phyloP scores from a whole-genome alignment of 805 yeast species.

The Saccharomycopsis amapae region DNA sequence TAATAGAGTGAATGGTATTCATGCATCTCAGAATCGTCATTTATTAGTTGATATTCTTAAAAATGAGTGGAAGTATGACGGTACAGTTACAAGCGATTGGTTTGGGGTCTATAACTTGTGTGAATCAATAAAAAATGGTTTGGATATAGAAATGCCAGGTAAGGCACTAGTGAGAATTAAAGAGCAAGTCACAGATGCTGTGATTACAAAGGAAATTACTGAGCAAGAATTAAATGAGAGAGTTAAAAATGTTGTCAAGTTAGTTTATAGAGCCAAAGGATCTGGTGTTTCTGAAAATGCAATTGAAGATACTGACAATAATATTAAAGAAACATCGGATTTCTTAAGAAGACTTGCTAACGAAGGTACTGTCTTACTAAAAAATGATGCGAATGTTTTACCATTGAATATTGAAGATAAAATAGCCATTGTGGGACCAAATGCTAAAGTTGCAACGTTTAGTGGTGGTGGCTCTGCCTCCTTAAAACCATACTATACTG shows the following conservation, averaged over 20 bases:
- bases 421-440: constrained; percentile 20
- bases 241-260: constrained; percentile 33
- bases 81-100: constrained; percentile 60
- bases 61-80: constrained; percentile 59
- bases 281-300: constrained; percentile 24
- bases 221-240: constrained; percentile 33
- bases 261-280: constrained; percentile 38
- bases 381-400: constrained; percentile 43
- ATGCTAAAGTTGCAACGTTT: constrained; percentile 36
- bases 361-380: constrained; percentile 50
- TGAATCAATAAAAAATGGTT: constrained; percentile 47
- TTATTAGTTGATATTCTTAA: constrained; percentile 44
- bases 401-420: constrained; percentile 38
- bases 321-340: constrained; percentile 40
- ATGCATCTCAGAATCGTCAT: constrained; percentile 40
- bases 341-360: constrained; percentile 42
- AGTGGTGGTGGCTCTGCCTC: constrained; percentile 58
- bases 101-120: constrained; percentile 55
- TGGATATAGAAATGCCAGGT: constrained; percentile 64
- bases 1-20: constrained; percentile 56
- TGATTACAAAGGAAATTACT: constrained; percentile 30
- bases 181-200: constrained; percentile 47
- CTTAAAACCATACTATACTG: constrained; percentile 46
- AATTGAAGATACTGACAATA: constrained; percentile 40
- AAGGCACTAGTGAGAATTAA: constrained; percentile 44